Evolutionary conservation across 305 asterid species (phyloP).

Genomic region (Fraxinus ornus): DNA sequence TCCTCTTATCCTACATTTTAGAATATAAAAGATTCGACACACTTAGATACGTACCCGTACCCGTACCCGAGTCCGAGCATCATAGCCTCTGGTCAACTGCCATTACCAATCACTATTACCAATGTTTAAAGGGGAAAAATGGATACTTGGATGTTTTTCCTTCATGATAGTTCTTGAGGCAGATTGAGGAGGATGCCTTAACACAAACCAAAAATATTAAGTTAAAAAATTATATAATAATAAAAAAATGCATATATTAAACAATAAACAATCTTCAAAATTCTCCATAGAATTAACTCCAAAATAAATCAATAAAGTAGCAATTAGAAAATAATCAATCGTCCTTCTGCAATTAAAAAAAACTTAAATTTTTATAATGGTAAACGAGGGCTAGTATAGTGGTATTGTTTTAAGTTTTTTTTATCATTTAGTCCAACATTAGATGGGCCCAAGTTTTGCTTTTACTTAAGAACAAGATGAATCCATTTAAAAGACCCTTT

Average conservation of each 20-base stretch:
- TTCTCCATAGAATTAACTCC: neutral
- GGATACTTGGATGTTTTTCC: neutral
- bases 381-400: neutral
- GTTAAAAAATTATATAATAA: no score
- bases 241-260: neutral
- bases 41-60: no score
- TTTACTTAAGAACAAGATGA: neutral
- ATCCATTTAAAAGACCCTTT: neutral
- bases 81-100: neutral
- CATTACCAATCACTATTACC: neutral
- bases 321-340: neutral
- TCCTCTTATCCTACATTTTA: no score
- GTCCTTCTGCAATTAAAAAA: neutral
- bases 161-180: neutral
- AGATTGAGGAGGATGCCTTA: neutral
- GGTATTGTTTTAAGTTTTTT: neutral
- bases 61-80: no score
- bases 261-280: neutral
- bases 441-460: neutral
- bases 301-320: neutral
- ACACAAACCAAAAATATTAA: neutral
- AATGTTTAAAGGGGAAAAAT: neutral
- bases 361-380: neutral
- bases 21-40: no score
- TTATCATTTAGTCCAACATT: neutral